Conservation (phyloP, 768 basidiomycete genomes). For the Leccinum broughii region DNA sequence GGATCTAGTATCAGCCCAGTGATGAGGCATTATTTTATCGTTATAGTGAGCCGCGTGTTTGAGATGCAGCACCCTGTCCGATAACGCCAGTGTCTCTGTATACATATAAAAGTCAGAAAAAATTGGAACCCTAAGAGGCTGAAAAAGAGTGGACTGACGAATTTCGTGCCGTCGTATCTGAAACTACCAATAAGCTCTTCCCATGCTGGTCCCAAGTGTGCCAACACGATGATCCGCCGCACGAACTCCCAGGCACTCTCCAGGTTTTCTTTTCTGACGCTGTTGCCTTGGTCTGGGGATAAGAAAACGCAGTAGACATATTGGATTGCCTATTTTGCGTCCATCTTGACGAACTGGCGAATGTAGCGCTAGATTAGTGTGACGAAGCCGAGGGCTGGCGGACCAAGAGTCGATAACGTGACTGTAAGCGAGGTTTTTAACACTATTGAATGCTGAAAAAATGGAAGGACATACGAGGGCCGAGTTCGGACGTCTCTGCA, state of each 20-base stretch:
- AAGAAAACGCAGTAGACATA: slow-evolving; percentile 90
- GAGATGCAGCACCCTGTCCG: slow-evolving; percentile 74
- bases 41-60: slow-evolving; percentile 68
- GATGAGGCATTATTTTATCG: slow-evolving; percentile 31
- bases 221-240: slow-evolving; percentile 73
- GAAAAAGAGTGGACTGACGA: slow-evolving; percentile 53
- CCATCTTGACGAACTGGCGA: slow-evolving; percentile 88
- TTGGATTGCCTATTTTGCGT: slow-evolving; percentile 91
- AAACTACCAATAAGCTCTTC: slow-evolving; percentile 95
- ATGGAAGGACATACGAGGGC: slow-evolving; percentile 55
- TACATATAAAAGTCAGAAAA: neutral
- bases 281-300: slow-evolving; percentile 65
- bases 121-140: too few relatives aligned
- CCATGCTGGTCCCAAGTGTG: slow-evolving; percentile 81
- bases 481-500: slow-evolving; percentile 82
- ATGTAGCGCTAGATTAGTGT: slow-evolving; percentile 92
- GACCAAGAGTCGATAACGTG: slow-evolving; percentile 62
- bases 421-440: slow-evolving; percentile 43
- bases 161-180: slow-evolving; percentile 83
- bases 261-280: slow-evolving; percentile 81
- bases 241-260: slow-evolving; percentile 80
- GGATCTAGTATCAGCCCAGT: too few relatives aligned
- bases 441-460: neutral
- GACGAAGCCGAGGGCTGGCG: slow-evolving; percentile 78
- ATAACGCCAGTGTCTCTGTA: slow-evolving; percentile 83